Evolutionary conservation across 495 filamentous ascomycete species (phyloP), one percentile per base, ranked within the genome.

Genomic region (Aspergillus mulundensis): DNA sequence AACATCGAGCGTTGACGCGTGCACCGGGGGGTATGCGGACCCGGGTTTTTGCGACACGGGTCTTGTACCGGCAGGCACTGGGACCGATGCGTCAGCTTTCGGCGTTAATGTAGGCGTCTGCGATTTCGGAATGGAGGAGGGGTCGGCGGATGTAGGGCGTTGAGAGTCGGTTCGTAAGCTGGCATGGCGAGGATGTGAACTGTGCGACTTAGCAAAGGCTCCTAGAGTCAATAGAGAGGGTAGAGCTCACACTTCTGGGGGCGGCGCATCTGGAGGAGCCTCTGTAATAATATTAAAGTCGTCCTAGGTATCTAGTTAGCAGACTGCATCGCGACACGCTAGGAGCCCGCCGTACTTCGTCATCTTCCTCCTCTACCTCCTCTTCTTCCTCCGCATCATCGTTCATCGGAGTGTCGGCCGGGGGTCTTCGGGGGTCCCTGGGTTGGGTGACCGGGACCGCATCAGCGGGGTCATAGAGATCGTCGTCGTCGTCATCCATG

Each of bases 261-360:
- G 81, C 50, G 90, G 84, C 40, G 88, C 77, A 55, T 87, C 87
- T 11, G 83, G 73, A 56, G 87, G 87, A 50, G 91, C 90, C 70
- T 94, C 94, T 56, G 89, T 91, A 61, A 97, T 95, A 63, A 98
- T 95, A 63, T 97, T 91, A 61, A 98, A 88, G 57, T 97, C 94
- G 83, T 96, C 69, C 61, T 67, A 46, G 16, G 8, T 18, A 12
- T 44, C 24, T 18, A 50, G 14, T 61, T 53, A 61, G 67, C 58
- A 50, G 63, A 46, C 59, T 28, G 55, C 50, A n/a, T 32, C 23
- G 34, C 25, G 16, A 23, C 38, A 39, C 11, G 34, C 32, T n/a
- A 15, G 23, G 4, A n/a, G 50, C 50, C 53, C 62, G 74, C 67
- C 81, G 72, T 57, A 84, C 84, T 34, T 86, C 83, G 50, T 86